These are phyloP conservation scores for Hyaloperonospora brassicae DNA, from an alignment of 352 stramenopile genomes.

Conservation along the genomic window DNA sequence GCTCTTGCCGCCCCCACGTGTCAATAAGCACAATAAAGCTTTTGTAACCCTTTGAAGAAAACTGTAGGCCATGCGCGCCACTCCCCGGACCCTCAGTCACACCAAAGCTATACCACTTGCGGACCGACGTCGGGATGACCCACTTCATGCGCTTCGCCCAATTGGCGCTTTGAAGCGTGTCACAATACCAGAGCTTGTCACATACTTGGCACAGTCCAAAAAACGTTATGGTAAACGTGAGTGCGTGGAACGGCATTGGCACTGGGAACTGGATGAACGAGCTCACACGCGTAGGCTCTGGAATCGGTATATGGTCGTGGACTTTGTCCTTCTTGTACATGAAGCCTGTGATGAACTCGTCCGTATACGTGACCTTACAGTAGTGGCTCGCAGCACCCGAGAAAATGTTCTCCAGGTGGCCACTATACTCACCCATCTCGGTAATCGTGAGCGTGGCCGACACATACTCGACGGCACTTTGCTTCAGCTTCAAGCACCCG, in stretches of 20 bases:
- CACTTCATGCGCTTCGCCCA: conserved; percentile 86
- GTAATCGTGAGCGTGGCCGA: conserved; percentile 46
- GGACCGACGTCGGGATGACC: conserved; percentile 79
- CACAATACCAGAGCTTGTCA: conserved; percentile 85
- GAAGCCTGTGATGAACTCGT: conserved; percentile 83
- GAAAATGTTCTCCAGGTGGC: conserved; percentile 83
- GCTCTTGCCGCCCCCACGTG: conserved; percentile 79
- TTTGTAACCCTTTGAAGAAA: conserved; percentile 85
- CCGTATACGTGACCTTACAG: conserved; percentile 78
- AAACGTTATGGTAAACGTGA: conserved; percentile 82
- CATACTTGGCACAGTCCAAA: conserved; percentile 82
- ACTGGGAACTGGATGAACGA: conserved; percentile 86
- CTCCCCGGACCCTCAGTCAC: conserved; percentile 69
- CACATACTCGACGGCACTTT: conserved; percentile 74
- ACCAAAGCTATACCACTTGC: conserved; percentile 85
- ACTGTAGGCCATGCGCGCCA: conserved; percentile 78
- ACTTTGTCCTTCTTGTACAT: conserved; percentile 90
- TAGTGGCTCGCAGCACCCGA: conserved; percentile 68
- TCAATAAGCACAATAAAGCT: conserved; percentile 82
- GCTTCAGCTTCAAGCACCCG: conserved; percentile 74
- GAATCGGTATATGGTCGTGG: conserved; percentile 83
- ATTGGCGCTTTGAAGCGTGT: conserved; percentile 75
- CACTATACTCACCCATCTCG: conserved; percentile 52
- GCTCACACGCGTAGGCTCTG: conserved; percentile 74
- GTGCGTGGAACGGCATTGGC: conserved; percentile 81